Base-by-base conservation (phyloP, 2,329 filamentous ascomycete genomes). In the Penicillium sp. region DNA sequence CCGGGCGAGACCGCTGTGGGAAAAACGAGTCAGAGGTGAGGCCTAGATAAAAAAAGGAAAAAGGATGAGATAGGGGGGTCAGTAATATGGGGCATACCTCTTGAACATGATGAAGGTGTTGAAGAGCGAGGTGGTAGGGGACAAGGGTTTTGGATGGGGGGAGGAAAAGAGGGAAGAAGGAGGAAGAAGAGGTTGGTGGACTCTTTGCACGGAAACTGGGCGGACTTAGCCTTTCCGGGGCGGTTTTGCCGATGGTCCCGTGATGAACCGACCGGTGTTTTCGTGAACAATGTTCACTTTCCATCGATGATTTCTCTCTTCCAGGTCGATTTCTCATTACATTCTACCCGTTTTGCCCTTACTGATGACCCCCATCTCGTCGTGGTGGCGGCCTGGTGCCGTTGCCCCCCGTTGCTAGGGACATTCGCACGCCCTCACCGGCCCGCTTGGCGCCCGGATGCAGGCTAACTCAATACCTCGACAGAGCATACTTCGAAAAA, bases 1-100 rank as follows among this genome's bases (percentile, higher is more conserved):
- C 77, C 83, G 79, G 77, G 83, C 80, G 75, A 87, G 76, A 77
- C 82, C 83, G 81, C 84, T 87, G 68, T 40, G 54, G 20, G 46
- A 55, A 54, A 50, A 57, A 47, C 35, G 38, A 49, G 54, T 57
- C 53, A 57, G 54, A 47, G 44, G 48, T 51, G n/a, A 69, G 70
- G 71, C 69, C 51, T 38, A 39, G 31, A 27, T 46, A 35, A 31
- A 50, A 74, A 70, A 49, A 22, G 22, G 46, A 48, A 58, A 51
- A 51, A 57, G 58, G 50, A 49, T 51, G 50, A 27, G 49, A 46
- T 51, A 47, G 53, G 18, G 53, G 62, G 61, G 33, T 36, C 18
- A 20, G 35, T 11, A 22, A 20, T 60, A 22, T 51, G 46, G 41
- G 48, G 50, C 77, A 69, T 74, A 83, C 81, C 80, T 83, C 79